phyloP scores from a whole-genome alignment of 306 rosid genomes.

The Citrullus mucosospermus region DNA sequence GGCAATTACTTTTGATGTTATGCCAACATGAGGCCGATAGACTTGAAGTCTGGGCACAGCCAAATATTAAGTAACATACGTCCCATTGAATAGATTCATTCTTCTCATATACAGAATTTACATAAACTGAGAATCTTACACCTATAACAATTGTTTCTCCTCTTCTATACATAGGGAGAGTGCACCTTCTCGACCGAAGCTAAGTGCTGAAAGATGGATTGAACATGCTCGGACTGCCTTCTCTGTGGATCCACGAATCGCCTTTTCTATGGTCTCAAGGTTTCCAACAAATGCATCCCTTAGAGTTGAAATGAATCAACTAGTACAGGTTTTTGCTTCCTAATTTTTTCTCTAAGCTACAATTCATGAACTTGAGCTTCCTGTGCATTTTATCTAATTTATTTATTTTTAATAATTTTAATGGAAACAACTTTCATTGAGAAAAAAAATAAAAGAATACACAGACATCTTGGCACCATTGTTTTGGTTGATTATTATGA shows the following conservation, averaged over 20 bases:
- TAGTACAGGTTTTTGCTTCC: slow-evolving; percentile 58
- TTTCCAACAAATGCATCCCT: slow-evolving; percentile 66
- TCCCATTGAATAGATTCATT: not conserved
- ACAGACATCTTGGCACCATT: not conserved
- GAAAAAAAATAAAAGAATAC: too few species aligned
- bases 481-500: not conserved
- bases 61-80: slow-evolving; percentile 60
- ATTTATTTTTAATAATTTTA: too few species aligned
- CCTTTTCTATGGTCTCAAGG: slow-evolving; percentile 72
- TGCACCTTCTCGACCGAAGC: slow-evolving; percentile 46
- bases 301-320: slow-evolving; percentile 78
- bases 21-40: slow-evolving; percentile 96
- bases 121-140: not conserved
- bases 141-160: slow-evolving; percentile 6
- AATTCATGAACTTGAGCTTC: not conserved
- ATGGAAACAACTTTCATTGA: too few species aligned
- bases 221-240: slow-evolving; percentile 88
- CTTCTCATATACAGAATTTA: not conserved
- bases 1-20: slow-evolving; percentile 72
- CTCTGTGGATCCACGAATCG: slow-evolving; percentile 82
- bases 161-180: slow-evolving; percentile 42
- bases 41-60: slow-evolving; percentile 98
- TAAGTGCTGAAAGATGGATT: slow-evolving; percentile 81
- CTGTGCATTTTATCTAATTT: not conserved
- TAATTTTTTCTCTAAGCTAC: not conserved